Conservation (phyloP, 139 green algal genomes). For the Closterium sp. region DNA sequence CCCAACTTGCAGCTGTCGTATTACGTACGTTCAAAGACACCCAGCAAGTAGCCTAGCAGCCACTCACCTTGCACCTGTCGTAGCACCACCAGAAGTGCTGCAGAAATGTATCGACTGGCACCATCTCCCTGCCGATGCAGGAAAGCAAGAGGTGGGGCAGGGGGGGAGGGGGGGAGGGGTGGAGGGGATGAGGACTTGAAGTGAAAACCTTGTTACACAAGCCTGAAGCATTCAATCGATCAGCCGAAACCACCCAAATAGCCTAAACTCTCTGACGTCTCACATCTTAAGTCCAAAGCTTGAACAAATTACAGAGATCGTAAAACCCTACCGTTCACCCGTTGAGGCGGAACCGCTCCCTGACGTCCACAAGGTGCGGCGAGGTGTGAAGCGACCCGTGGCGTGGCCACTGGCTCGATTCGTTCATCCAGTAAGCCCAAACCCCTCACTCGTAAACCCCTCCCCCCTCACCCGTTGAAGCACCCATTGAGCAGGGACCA, state of each 20-base stretch:
- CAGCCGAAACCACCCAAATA: too few species aligned
- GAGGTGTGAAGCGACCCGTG: conserved; percentile 54
- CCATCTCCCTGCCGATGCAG: conserved; percentile 36
- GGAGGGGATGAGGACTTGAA: too few species aligned
- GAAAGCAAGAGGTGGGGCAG: not conserved
- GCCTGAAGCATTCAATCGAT: too few species aligned
- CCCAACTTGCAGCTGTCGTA: conserved; percentile 34
- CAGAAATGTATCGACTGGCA: conserved; percentile 59
- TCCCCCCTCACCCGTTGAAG: not conserved
- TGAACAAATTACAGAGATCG: too few species aligned
- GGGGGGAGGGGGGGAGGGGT: too few species aligned
- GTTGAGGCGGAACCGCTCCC: conserved; percentile 56
- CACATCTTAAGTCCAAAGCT: too few species aligned
- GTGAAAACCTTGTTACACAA: too few species aligned
- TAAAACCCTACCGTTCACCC: conserved; percentile 31
- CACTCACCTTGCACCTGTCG: conserved; percentile 53
- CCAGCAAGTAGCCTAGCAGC: too few species aligned
- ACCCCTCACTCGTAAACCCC: not conserved
- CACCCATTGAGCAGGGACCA: not conserved
- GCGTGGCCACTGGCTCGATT: not conserved
- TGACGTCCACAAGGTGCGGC: conserved; percentile 56
- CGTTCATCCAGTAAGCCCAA: too few species aligned
- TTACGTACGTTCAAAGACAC: too few species aligned
- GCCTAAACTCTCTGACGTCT: too few species aligned
- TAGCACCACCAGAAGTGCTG: conserved; percentile 64